These are phyloP conservation scores for Cladosporium sp. DNA, from an alignment of 2,329 filamentous ascomycete genomes.

Conservation along the genomic window DNA sequence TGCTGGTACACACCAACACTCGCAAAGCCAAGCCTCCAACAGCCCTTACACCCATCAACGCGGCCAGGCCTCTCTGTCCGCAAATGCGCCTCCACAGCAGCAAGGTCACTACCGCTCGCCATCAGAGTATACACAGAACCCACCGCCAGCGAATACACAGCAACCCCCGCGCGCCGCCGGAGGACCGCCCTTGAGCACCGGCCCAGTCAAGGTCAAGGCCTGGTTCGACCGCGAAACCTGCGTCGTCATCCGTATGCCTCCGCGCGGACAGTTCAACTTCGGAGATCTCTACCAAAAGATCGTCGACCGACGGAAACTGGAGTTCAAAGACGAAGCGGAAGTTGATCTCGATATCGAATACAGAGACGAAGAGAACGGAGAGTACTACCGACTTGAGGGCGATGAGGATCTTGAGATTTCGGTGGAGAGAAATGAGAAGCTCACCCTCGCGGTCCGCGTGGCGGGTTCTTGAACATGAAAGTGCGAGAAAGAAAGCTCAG, in stretches of 20 bases:
- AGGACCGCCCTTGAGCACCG: constrained; percentile 27
- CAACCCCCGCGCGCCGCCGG: constrained; percentile 46
- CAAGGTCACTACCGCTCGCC: constrained; percentile 33
- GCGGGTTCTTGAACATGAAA: constrained; percentile 23
- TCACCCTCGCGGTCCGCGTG: constrained; percentile 62
- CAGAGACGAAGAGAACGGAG: constrained; percentile 77
- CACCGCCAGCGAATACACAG: constrained; percentile 25
- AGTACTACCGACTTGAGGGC: constrained; percentile 73
- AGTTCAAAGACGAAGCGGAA: constrained; percentile 48
- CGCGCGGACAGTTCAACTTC: constrained; percentile 68
- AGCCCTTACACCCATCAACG: constrained; percentile 28
- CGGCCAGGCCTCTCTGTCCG: constrained; percentile 25
- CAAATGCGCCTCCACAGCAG: constrained; percentile 24
- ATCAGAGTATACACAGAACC: constrained; percentile 29
- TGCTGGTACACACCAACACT: constrained; percentile 27
- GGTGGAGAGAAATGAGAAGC: constrained; percentile 80
- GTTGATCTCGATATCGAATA: constrained; percentile 81
- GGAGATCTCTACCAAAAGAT: constrained; percentile 81
- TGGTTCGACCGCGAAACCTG: constrained; percentile 84
- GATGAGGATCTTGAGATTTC: constrained; percentile 81
- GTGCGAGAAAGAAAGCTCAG: neutral
- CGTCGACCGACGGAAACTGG: constrained; percentile 77
- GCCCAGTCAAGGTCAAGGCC: constrained; percentile 82
- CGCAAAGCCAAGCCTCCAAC: constrained; percentile 23
- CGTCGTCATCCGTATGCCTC: constrained; percentile 85